These are phyloP conservation scores for Prinsepia uniflora DNA, from an alignment of 306 rosid species.

Conservation along the genomic window DNA sequence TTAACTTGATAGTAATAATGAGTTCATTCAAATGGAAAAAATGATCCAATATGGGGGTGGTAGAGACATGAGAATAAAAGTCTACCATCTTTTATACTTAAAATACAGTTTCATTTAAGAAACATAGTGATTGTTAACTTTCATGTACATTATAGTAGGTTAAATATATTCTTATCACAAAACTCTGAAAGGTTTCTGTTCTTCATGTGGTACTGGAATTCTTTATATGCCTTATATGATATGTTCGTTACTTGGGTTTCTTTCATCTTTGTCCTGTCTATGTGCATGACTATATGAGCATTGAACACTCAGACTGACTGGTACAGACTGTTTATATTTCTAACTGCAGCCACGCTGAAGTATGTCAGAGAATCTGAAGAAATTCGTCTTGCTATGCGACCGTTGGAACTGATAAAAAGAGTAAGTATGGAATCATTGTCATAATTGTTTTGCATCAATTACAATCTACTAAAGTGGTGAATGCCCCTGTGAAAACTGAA, in stretches of 20 bases:
- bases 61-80: not conserved
- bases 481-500: not conserved
- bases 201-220: not conserved
- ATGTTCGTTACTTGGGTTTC: constrained; percentile 3
- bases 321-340: constrained; percentile 9
- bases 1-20: not conserved
- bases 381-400: constrained; percentile 84
- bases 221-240: constrained; percentile 10
- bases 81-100: not conserved
- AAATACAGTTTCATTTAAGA: not conserved
- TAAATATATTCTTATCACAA: not conserved
- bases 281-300: not conserved
- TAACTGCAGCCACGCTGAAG: constrained; percentile 60
- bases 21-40: not conserved
- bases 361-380: constrained; percentile 76
- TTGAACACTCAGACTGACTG: constrained; percentile 5
- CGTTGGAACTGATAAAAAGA: constrained; percentile 86
- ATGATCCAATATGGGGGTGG: not conserved
- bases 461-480: not conserved
- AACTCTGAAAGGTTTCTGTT: not conserved
- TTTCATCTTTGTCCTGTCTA: not conserved
- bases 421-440: constrained; percentile 44
- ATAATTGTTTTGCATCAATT: not conserved
- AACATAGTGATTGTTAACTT: not conserved
- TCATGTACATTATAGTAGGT: not conserved